Evolutionary conservation across 352 stramenopile species (phyloP), one percentile per base, ranked within the genome.

Genomic region (Globisporangium parvum): DNA sequence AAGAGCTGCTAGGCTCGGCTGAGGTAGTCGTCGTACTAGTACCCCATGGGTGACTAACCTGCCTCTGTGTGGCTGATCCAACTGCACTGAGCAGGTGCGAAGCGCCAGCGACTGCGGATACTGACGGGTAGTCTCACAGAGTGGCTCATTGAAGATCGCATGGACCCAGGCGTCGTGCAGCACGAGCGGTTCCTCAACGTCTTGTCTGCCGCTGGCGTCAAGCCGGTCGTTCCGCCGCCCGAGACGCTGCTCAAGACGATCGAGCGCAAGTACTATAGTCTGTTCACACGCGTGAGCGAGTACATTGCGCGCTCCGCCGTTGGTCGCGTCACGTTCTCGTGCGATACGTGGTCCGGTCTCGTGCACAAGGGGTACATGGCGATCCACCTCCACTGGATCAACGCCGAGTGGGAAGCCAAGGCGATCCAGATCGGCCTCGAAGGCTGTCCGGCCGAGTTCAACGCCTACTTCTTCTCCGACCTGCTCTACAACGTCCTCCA

Each of bases 321-420:
- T 20, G 77, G 80, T 1, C 77, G 78, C 26, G 75, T 91, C 58
- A 84, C 77, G 23, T 91, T 91, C 53, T 87, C 80, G 46, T 91
- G 80, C 53, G 80, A 91, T 58, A 91, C 80, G 51, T 91, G 80
- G 80, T 91, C 80, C 1, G 69, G 68, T 17, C 69, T 67, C 35
- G 78, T 87, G 37, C 74, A 75, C 63, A 91, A 91, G 68, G 80
- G 78, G 3, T 88, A 80, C 53, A 77, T 91, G 63, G 76, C 71
- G 15, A 80, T 91, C 61, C 67, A 91, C 59, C 54, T 91, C 62
- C 76, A 91, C 60, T 91, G 80, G 80, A 85, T 91, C 68, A 91
- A 91, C 63, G 77, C 80, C 8, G 80, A 91, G n/a, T 91, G 80
- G 80, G 80, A 91, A 60, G 86, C 80, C 73, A 91, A 91, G 69